Base-by-base conservation (phyloP, 768 basidiomycete genomes). In the Kwoniella botswanensis region DNA sequence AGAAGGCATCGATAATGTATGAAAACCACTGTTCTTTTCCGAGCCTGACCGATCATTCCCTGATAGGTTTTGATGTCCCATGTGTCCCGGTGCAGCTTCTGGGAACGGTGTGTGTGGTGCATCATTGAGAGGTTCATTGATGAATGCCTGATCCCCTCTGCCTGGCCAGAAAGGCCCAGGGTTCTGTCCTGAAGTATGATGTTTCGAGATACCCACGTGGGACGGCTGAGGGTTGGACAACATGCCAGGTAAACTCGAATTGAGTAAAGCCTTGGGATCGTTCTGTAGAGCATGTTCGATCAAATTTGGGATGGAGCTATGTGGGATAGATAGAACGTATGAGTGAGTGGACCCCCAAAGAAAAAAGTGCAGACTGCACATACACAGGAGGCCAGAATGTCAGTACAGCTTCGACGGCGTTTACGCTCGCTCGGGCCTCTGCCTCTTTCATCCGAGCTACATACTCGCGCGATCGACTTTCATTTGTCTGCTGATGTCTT, bases 371-470 rank as follows among this genome's bases (percentile, higher is more conserved):
- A 17, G 13, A 67, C 71, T 65, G 35, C 7, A 35, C 35, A 35
- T 43, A 72, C 71, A 54, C n/a, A 18, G 71, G 66, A 13, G 71
- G 71, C 71, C 71, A 72, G 41, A 72, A 72, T 21, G 13, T 18
- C 55, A 72, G 26, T 2, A 61, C 67, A 21, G 62, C 42, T 10
- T 59, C 18, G 18, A 72, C 44, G 9, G 54, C 29, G 12, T 63
- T 15, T 7, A 43, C 55, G n/a, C 43, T 58, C 29, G 29, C 46
- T n/a, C 46, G 22, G 15, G 42, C 41, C 12, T 67, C 50, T 46
- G 63, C 60, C 43, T 67, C 42, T 29, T 43, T 43, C 53, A 44
- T 17, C 17, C 18, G n/a, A 12, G 29, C 26, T 18, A 71, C 53
- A 3, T 24, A 12, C 17, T 13, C 42, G 18, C 57, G 46, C 18